These are phyloP conservation scores for Rhizopus arrhizus DNA, from an alignment of 371 early-diverging fungal species.

Conservation along the genomic window DNA sequence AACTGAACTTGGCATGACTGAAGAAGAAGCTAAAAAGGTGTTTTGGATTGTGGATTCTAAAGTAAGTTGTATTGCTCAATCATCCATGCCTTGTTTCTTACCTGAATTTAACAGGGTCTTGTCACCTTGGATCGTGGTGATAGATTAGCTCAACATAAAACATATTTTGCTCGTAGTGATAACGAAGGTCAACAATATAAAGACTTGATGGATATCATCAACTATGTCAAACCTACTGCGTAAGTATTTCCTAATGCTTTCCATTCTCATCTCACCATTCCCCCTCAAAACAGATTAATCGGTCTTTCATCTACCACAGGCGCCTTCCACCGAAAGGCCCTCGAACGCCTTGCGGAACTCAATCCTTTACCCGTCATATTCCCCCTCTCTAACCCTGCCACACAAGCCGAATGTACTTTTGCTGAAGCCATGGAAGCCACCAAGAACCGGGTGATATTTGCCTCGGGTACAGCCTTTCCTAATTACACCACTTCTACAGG, in stretches of 20 bases:
- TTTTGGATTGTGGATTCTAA: conserved; percentile 90
- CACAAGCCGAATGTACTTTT: conserved; percentile 91
- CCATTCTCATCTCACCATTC: background rate
- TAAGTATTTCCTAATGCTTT: conserved; percentile 23
- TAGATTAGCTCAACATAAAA: conserved; percentile 79
- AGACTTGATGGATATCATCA: conserved; percentile 67
- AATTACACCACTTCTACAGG: conserved; percentile 67
- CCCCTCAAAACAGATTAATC: conserved; percentile 55
- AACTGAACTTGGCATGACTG: conserved; percentile 63
- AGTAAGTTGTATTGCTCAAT: conserved; percentile 3
- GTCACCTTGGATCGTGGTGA: conserved; percentile 88
- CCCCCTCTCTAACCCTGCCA: conserved; percentile 89
- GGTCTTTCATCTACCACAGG: conserved; percentile 81
- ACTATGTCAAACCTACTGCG: conserved; percentile 54
- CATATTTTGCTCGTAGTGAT: conserved; percentile 78
- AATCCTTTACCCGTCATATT: conserved; percentile 88
- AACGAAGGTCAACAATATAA: conserved; percentile 75
- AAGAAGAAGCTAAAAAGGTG: conserved; percentile 72
- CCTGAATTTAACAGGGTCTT: conserved; percentile 50
- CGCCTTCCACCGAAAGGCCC: conserved; percentile 66
- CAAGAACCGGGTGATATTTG: conserved; percentile 86
- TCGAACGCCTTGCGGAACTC: conserved; percentile 67
- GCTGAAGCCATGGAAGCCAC: conserved; percentile 84
- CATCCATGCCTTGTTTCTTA: background rate
- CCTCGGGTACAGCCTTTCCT: conserved; percentile 95